Conservation (phyloP, 352 stramenopile species). For the Discostella stelligera region DNA sequence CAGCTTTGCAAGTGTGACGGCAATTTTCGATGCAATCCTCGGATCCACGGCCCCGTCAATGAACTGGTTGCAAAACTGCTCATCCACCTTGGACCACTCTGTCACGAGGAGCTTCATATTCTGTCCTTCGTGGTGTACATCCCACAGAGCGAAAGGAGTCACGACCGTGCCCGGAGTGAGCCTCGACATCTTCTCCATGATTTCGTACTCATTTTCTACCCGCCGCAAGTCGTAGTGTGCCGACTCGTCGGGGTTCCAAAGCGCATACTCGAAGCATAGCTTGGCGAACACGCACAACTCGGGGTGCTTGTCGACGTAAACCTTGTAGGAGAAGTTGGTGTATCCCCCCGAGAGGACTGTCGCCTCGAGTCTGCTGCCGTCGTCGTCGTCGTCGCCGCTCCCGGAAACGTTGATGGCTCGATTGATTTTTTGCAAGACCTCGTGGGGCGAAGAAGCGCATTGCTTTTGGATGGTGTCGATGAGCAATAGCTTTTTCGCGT, state of each 20-base stretch:
- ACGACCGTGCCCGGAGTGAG: slow-evolving; percentile 23
- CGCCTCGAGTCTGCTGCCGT: slow-evolving; percentile 14
- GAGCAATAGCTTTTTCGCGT: too few species aligned
- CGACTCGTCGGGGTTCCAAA: slow-evolving; percentile 57
- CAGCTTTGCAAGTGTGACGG: slow-evolving; percentile 41
- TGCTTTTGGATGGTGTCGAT: too few species aligned
- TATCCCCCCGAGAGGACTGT: slow-evolving; percentile 48
- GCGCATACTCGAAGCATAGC: slow-evolving; percentile 57
- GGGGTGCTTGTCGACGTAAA: slow-evolving; percentile 36
- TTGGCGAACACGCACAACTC: slow-evolving; percentile 62
- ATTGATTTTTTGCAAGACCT: not conserved
- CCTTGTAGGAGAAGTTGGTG: slow-evolving; percentile 64
- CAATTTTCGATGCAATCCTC: slow-evolving; percentile 38
- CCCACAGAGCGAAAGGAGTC: slow-evolving; percentile 50
- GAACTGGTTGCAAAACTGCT: slow-evolving; percentile 63
- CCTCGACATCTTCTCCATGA: slow-evolving; percentile 49
- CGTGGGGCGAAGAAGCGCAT: too few species aligned
- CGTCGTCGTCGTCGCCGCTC: too few species aligned
- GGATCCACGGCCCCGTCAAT: slow-evolving; percentile 60
- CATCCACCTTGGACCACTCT: slow-evolving; percentile 56
- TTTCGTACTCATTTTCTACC: slow-evolving; percentile 55
- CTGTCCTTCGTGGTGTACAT: slow-evolving; percentile 44
- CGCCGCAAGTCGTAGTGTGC: slow-evolving; percentile 54
- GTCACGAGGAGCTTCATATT: slow-evolving; percentile 58
- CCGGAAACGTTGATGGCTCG: not conserved